Evolutionary conservation across 1,284 basidiomycete genomes (phyloP), one percentile per base, ranked within the genome.

Genomic region (Melampsora allii-populina): DNA sequence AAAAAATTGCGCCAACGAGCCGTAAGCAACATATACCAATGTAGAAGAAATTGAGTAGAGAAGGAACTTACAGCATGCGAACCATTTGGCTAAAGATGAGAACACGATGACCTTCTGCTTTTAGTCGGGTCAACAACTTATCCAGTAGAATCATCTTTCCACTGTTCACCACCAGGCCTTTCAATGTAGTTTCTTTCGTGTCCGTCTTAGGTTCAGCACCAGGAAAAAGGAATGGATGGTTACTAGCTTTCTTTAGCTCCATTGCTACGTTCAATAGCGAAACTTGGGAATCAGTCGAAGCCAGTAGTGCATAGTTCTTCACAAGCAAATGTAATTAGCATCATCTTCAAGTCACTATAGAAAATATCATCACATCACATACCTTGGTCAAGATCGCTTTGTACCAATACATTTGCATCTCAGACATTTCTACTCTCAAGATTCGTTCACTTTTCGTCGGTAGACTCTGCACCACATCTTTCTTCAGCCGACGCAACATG

Each of bases 381-480:
- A 90, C 91, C 87, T 91, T 94, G 33, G 95, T 96, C 78, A 98
- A 85, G 79, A 98, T 98, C 81, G 98, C 98, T 86, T 98, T 98
- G 85, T 99, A 99, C 83, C 95, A 97, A 81, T 94, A 92, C 24
- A 94, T 97, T 83, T 98, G 96, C 82, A 98, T 87, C 67, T 91
- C 88, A 79, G 90, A 92, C 95, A 98, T 96, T 84, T 98, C 96
- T 48, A 98, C 94, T 21, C 96, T 89, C 75, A 99, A 85, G 78
- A 98, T 98, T 64, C 93, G 90, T 83, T 98, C 96, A 80, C 93
- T 95, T 87, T 99, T 99, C 36, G 94, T 94, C 1, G 96, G 96
- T 66, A 99, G 84, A 75, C 91, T 92, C 78, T 94, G 96, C 77
- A 98, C 87, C n/a, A 99, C 96, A 80, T 99, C 96, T 77, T 90